Percentiles rank a stretch among this genome's conserved stretches.
Evolutionary conservation across 352 stramenopile species (phyloP).

Genomic region (Pythium oligandrum): DNA sequence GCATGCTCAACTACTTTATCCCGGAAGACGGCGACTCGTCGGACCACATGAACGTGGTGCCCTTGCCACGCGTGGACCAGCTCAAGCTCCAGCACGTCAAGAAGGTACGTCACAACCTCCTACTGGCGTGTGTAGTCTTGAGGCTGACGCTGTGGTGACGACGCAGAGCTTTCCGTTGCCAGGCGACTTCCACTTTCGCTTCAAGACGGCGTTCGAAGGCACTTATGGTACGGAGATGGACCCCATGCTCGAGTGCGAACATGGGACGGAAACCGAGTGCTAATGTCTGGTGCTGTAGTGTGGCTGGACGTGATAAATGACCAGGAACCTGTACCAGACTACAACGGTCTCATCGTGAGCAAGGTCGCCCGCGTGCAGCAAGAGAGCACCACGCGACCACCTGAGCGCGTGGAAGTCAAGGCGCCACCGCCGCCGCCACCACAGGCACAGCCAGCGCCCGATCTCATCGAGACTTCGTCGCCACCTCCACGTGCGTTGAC

Average conservation of each 20-base stretch:
- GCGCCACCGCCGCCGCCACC: constrained; percentile 16
- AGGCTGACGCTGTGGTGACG: neutral
- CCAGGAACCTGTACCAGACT: constrained; percentile 64
- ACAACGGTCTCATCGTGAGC: constrained; percentile 72
- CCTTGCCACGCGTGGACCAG: constrained; percentile 70
- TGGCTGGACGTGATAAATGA: constrained; percentile 80
- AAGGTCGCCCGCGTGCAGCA: constrained; percentile 75
- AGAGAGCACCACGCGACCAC: constrained; percentile 32
- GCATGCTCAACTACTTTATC: constrained; percentile 87
- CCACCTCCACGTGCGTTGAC: constrained; percentile 10
- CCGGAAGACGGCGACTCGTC: constrained; percentile 82
- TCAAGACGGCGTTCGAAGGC: constrained; percentile 82
- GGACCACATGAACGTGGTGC: constrained; percentile 82
- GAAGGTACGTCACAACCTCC: constrained; percentile 35
- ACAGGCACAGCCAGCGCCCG: constrained; percentile 24
- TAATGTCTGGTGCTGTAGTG: constrained; percentile 29
- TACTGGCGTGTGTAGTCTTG: constrained; percentile 1
- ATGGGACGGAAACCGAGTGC: neutral
- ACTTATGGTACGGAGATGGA: constrained; percentile 54
- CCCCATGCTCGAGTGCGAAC: neutral
- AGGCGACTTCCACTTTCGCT: constrained; percentile 81
- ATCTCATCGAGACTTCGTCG: constrained; percentile 70
- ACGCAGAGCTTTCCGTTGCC: constrained; percentile 66
- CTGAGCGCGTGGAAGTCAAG: constrained; percentile 30
- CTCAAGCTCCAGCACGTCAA: constrained; percentile 76